Conservation (phyloP, 2,329 filamentous ascomycete genomes). For the Aureobasidium zeae region DNA sequence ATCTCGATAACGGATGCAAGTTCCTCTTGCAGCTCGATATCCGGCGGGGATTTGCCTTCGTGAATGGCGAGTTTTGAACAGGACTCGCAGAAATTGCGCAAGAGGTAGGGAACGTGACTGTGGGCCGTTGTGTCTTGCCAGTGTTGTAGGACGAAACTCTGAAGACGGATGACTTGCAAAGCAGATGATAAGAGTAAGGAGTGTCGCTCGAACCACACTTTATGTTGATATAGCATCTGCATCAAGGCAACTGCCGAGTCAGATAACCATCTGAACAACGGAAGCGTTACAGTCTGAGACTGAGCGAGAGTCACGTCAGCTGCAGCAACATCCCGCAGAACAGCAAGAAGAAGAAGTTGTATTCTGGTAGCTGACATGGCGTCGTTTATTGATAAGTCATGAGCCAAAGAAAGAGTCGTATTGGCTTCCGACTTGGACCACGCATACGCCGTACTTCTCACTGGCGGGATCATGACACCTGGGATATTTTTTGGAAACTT, state of each 20-base stretch:
- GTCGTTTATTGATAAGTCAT: constrained; percentile 24
- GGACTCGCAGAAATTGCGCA: constrained; percentile 1
- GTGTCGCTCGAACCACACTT: constrained; percentile 3
- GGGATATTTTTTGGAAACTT: background rate
- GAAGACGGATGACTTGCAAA: constrained; percentile 6
- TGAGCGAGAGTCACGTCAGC: background rate
- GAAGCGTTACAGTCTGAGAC: background rate
- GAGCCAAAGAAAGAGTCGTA: constrained; percentile 34
- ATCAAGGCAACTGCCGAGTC: background rate
- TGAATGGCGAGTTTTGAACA: constrained; percentile 4
- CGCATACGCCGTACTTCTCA: constrained; percentile 30
- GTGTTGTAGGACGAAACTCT: background rate
- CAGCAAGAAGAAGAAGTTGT: constrained; percentile 4
- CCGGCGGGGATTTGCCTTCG: background rate
- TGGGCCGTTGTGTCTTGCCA: background rate
- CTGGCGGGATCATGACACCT: constrained; percentile 31
- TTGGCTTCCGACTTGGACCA: constrained; percentile 32
- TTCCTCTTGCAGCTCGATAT: background rate
- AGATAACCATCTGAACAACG: background rate
- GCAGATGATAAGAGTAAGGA: background rate
- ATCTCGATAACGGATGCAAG: background rate
- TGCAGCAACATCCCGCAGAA: background rate
- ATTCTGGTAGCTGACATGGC: background rate
- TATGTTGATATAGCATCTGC: constrained; percentile 3
- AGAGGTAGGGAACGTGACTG: background rate